Conservation (phyloP, 768 basidiomycete species). For the Tricholomella constricta region DNA sequence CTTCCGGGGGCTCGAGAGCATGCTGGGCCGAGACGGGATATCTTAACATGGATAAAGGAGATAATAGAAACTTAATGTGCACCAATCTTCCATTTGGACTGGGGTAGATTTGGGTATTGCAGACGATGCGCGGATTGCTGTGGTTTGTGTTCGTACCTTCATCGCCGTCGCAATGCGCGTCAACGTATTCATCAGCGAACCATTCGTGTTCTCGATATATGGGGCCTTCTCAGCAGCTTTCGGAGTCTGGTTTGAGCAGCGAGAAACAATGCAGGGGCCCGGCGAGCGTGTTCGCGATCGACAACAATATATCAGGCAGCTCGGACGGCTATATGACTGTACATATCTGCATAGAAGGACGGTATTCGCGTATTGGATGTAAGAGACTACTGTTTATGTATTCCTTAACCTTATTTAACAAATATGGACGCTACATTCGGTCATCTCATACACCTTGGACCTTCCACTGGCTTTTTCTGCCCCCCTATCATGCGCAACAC, state of each 20-base stretch:
- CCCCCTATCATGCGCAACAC: slow-evolving; percentile 51
- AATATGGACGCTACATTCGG: slow-evolving; percentile 65
- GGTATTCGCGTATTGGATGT: slow-evolving; percentile 79
- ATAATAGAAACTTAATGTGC: slow-evolving; percentile 8
- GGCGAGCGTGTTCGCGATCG: slow-evolving; percentile 36
- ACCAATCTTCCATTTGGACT: too few relatives aligned
- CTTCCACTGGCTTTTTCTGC: slow-evolving; percentile 62
- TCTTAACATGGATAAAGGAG: slow-evolving; percentile 22
- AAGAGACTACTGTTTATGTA: slow-evolving; percentile 19
- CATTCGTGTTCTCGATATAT: slow-evolving; percentile 41
- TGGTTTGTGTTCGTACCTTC: slow-evolving; percentile 5
- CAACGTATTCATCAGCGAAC: slow-evolving; percentile 32
- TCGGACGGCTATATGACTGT: slow-evolving; percentile 64
- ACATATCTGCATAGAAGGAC: slow-evolving; percentile 69
- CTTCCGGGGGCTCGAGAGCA: slow-evolving; percentile 1
- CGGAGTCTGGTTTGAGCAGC: slow-evolving; percentile 18
- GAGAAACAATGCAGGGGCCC: slow-evolving; percentile 15
- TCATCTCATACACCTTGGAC: slow-evolving; percentile 71
- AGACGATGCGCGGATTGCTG: too few relatives aligned
- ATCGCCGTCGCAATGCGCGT: slow-evolving; percentile 17
- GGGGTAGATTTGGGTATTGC: too few relatives aligned
- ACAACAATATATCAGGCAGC: slow-evolving; percentile 33
- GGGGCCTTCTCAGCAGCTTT: slow-evolving; percentile 30
- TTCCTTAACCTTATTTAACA: slow-evolving; percentile 23
- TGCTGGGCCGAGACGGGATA: slow-evolving; percentile 11